Percentiles rank a stretch among this genome's conserved stretches.
These are phyloP conservation scores for Chrysopogon serrulatus DNA, from an alignment of 176 grass and related monocot genomes.

Conservation along the genomic window DNA sequence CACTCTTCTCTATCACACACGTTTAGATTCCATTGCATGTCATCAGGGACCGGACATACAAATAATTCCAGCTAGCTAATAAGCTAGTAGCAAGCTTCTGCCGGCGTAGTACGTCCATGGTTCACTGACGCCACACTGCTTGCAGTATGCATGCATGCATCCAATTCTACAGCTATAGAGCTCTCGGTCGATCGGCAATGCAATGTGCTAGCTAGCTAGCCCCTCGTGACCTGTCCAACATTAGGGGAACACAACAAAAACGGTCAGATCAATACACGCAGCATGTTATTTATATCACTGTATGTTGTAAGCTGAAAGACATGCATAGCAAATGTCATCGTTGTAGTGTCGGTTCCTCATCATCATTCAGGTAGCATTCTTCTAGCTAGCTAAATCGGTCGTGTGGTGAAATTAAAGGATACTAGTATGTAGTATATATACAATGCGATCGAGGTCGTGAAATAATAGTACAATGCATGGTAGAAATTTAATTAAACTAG, in stretches of 20 bases:
- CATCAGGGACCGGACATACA: neutral
- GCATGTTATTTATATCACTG: too few species aligned
- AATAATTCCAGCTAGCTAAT: neutral
- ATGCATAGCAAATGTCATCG: too few species aligned
- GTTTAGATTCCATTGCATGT: too few species aligned
- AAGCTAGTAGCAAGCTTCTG: neutral
- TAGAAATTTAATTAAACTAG: too few species aligned
- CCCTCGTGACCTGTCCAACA: slow-evolving; percentile 35
- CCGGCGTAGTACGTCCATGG: neutral
- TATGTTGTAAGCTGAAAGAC: too few species aligned
- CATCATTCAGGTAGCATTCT: too few species aligned
- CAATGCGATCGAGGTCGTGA: too few species aligned
- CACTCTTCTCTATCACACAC: neutral
- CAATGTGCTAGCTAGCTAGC: neutral
- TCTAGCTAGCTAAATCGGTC: too few species aligned
- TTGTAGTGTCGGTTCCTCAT: too few species aligned
- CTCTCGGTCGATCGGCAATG: neutral
- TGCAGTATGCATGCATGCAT: neutral
- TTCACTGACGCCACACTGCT: neutral
- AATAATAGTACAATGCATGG: too few species aligned
- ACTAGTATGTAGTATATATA: too few species aligned
- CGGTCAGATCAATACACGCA: neutral
- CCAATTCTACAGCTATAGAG: neutral
- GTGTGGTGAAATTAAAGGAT: too few species aligned
- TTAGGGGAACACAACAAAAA: neutral